These are phyloP conservation scores for Aeschynomene evenia DNA, from an alignment of 306 rosid species.

Conservation along the genomic window DNA sequence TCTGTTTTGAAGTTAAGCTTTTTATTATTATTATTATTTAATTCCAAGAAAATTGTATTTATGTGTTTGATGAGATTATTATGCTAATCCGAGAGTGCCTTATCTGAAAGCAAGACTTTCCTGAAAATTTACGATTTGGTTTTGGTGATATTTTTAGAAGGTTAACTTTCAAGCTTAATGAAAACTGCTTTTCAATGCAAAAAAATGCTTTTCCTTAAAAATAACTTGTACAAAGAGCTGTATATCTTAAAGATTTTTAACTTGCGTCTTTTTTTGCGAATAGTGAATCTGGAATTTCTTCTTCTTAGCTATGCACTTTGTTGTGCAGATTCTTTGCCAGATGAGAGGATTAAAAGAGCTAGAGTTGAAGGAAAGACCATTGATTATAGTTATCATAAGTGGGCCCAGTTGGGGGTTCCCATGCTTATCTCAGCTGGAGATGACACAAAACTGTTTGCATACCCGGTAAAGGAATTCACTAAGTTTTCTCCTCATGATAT, in stretches of 20 bases:
- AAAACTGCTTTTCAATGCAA: too few relatives aligned
- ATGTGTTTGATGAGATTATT: conserved; percentile 5
- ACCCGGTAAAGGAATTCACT: conserved; percentile 78
- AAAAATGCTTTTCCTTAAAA: too few relatives aligned
- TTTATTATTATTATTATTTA: not conserved
- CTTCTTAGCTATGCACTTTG: conserved; percentile 30
- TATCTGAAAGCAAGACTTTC: not conserved
- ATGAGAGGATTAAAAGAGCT: conserved; percentile 55
- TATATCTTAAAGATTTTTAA: too few relatives aligned
- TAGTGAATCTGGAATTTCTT: not conserved
- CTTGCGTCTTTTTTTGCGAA: not conserved
- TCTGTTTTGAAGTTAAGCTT: conserved; percentile 25
- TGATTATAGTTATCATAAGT: conserved; percentile 68
- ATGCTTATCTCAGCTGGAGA: conserved; percentile 97
- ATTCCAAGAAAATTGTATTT: not conserved
- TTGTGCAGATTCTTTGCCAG: conserved; percentile 60
- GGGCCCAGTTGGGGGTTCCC: conserved; percentile 96
- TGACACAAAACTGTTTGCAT: conserved; percentile 89
- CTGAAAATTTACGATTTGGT: not conserved
- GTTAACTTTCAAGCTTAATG: too few relatives aligned
- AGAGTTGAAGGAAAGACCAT: conserved; percentile 49
- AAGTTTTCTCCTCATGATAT: conserved; percentile 84
- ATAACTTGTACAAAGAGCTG: too few relatives aligned
- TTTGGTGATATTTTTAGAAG: not conserved
- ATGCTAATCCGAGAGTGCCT: not conserved